Conservation (phyloP, 129 eudicot genomes). For the Logfia minima region DNA sequence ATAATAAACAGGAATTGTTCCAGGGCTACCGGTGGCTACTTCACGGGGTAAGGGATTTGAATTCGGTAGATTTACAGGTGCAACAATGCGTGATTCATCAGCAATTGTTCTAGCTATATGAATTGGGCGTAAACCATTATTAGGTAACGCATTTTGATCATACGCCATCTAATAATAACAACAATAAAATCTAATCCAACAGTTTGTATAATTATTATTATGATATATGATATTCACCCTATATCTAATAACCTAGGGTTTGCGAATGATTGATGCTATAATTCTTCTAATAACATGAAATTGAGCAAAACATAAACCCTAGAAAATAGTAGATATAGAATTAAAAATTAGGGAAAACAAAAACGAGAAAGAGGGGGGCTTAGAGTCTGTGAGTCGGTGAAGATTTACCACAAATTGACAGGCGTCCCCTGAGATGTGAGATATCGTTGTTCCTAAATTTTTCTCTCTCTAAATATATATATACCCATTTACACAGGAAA, state of each 20-base stretch:
- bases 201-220: background rate
- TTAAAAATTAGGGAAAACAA: background rate
- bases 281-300: background rate
- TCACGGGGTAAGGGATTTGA: constrained; percentile 48
- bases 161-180: constrained; percentile 54
- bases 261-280: background rate
- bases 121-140: constrained; percentile 58
- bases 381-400: constrained; percentile 30
- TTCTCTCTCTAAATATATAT: too few relatives aligned
- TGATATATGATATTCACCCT: background rate
- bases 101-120: constrained; percentile 47
- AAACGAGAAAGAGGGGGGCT: background rate
- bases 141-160: constrained; percentile 69
- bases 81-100: constrained; percentile 58
- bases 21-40: constrained; percentile 40
- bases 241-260: background rate
- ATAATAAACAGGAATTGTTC: constrained; percentile 50
- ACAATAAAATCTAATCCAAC: constrained; percentile 26
- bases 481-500: too few relatives aligned
- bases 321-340: background rate
- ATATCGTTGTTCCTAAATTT: too few relatives aligned
- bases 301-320: constrained; percentile 31
- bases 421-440: constrained; percentile 20
- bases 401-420: constrained; percentile 35
- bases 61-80: constrained; percentile 35